Evolutionary conservation across 768 basidiomycete genomes (phyloP).

Genomic region (Xerocomellus chrysenteron): DNA sequence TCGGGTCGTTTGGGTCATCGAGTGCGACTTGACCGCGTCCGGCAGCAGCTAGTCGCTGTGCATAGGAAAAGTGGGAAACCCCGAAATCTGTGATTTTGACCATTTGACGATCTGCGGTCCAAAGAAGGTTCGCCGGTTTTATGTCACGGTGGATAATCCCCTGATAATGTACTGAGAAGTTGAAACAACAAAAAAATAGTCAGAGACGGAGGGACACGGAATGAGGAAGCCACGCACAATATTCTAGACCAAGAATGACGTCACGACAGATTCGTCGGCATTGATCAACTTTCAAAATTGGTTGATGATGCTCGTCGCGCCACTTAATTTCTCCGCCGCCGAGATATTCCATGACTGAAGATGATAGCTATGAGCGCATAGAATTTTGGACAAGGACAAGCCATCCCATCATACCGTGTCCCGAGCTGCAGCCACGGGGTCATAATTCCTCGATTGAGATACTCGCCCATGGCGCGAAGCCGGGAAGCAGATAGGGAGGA

Average conservation of each 20-base stretch:
- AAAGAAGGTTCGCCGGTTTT: conserved; percentile 96
- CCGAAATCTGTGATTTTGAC: conserved; percentile 99
- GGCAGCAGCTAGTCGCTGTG: conserved; percentile 72
- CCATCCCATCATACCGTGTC: conserved; percentile 32
- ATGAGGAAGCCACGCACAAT: conserved; percentile 59
- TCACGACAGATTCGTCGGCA: conserved; percentile 88
- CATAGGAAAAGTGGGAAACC: conserved; percentile 93
- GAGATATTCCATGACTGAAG: conserved; percentile 91
- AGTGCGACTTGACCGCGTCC: conserved; percentile 37
- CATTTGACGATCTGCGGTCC: conserved; percentile 78
- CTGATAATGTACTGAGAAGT: conserved; percentile 82
- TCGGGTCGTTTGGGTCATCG: conserved; percentile 55
- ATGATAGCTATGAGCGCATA: conserved; percentile 21
- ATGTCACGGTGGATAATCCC: conserved; percentile 99
- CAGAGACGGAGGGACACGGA: conserved; percentile 3
- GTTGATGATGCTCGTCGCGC: conserved; percentile 61
- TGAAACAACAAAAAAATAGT: neutral
- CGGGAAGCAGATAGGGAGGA: conserved; percentile 23
- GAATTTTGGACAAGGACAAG: conserved; percentile 2
- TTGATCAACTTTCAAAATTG: conserved; percentile 80
- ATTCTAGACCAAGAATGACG: conserved; percentile 91
- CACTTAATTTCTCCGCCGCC: conserved; percentile 95
- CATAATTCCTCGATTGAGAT: conserved; percentile 32
- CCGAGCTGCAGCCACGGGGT: conserved; percentile 33
- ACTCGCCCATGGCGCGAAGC: conserved; percentile 28